phyloP scores from a whole-genome alignment of 768 basidiomycete species.

The Candolleomyces efflorescens region DNA sequence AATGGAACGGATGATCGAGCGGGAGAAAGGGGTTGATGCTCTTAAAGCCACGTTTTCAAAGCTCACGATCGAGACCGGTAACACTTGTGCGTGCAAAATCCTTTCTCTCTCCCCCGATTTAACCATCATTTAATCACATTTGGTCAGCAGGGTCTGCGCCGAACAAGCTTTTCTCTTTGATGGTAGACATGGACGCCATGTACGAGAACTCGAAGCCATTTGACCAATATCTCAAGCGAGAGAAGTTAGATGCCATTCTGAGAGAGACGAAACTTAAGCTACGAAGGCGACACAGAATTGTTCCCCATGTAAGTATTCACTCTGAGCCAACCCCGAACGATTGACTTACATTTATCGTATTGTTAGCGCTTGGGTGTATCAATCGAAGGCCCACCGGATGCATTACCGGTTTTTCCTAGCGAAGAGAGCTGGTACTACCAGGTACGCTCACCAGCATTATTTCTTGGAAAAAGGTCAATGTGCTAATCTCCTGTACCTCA shows the following conservation, averaged over 20 bases:
- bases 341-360: not conserved
- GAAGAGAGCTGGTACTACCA: constrained; percentile 30
- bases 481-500: not conserved
- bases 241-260: constrained; percentile 18
- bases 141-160: not conserved
- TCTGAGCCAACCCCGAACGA: not conserved
- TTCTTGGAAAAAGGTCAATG: not conserved
- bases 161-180: constrained; percentile 4
- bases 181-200: constrained; percentile 11
- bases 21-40: not conserved
- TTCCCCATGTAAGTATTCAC: constrained; percentile 33
- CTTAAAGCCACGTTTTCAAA: constrained; percentile 6
- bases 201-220: constrained; percentile 38
- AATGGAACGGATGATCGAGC: not conserved
- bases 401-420: constrained; percentile 26
- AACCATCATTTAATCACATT: not conserved
- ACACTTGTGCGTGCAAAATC: too few relatives aligned
- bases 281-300: constrained; percentile 25
- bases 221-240: constrained; percentile 25
- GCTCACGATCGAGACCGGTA: not conserved
- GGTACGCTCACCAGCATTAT: constrained; percentile 10
- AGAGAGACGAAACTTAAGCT: constrained; percentile 20
- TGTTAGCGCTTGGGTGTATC: not conserved
- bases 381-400: constrained; percentile 10
- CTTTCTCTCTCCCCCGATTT: too few relatives aligned